phyloP scores from a whole-genome alignment of 2,329 filamentous ascomycete species.

The Colletotrichum somersetense region DNA sequence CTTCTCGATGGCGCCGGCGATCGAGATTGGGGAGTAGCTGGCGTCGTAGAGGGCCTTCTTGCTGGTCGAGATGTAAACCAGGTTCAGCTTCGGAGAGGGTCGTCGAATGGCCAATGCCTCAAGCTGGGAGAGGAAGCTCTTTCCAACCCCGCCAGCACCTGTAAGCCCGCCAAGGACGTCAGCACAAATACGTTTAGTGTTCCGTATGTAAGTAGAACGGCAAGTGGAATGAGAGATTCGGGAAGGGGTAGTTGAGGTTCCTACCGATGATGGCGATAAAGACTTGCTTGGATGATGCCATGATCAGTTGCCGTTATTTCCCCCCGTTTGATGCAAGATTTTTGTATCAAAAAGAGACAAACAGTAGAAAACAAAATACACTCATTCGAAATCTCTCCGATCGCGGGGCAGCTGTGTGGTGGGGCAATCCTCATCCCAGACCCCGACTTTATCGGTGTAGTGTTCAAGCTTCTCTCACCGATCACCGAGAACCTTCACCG shows the following conservation, averaged over 20 bases:
- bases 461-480: neutral
- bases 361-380: neutral
- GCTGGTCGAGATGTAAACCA: constrained; percentile 89
- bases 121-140: constrained; percentile 89
- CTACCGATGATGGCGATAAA: constrained; percentile 67
- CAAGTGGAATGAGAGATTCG: neutral
- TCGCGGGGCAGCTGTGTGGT: constrained; percentile 29
- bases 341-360: neutral
- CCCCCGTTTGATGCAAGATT: neutral
- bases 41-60: constrained; percentile 83
- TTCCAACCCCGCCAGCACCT: constrained; percentile 95
- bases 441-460: neutral
- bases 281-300: constrained; percentile 62
- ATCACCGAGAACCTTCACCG: constrained; percentile 5
- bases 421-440: constrained; percentile 8
- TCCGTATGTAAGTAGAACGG: neutral
- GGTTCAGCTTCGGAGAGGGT: constrained; percentile 76
- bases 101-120: constrained; percentile 74
- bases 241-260: constrained; percentile 15
- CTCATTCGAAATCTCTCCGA: constrained; percentile 28
- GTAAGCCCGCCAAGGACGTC: constrained; percentile 39
- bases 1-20: constrained; percentile 71
- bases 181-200: constrained; percentile 8
- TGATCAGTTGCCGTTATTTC: constrained; percentile 44
- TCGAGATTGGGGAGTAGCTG: constrained; percentile 76